Evolutionary conservation across 1,139 yeast genomes (phyloP), one percentile per base, ranked within the genome.

Genomic region (Geotrichum citri-aurantii): DNA sequence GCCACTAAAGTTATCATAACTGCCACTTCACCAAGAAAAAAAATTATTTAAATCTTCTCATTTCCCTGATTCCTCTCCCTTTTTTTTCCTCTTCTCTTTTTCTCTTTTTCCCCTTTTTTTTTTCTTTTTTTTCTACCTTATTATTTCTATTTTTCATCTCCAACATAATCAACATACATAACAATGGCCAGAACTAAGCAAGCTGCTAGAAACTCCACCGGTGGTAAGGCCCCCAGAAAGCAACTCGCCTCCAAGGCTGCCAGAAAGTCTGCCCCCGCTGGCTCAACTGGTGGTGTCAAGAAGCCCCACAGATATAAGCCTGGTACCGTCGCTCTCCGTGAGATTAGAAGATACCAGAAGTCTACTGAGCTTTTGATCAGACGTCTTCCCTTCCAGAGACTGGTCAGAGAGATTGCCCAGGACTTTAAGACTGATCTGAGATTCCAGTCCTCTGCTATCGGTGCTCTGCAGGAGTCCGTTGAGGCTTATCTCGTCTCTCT

Each of bases 301-400:
- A 92, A 92, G 84, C 97, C 97, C 70, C 98, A 92, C 90, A 90
- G 98, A 88, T 92, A 91, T 83, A 92, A 91, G 93, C 98, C 98
- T 78, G 98, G 98, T 91, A 92, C 97, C 75, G 97, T 92, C 75
- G 98, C 98, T 72, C 88, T 92, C 77, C 92, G 97, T 88, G 98
- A 92, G 83, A 92, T 92, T 75, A 90, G 97, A 87, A 90, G 97
- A 83, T 92, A 92, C 85, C 97, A 92, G 83, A 92, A 92, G 81
- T 88, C 97, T 66, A 92, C 97, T 73, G 98, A 92, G 80, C 83
- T 92, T 64, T 85, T 92, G 77, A 91, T 92, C 80, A 90, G 98
- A 86, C 91, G 92, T 82, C 85, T 92, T 72, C 98, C 98, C 66
- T 91, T 91, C 95, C 97, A 92, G 83, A 88, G 98, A 85, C 86